Percentiles rank a stretch among this genome's conserved stretches.
Conservation (phyloP, 2,329 filamentous ascomycete genomes). For the Cadophora malorum region DNA sequence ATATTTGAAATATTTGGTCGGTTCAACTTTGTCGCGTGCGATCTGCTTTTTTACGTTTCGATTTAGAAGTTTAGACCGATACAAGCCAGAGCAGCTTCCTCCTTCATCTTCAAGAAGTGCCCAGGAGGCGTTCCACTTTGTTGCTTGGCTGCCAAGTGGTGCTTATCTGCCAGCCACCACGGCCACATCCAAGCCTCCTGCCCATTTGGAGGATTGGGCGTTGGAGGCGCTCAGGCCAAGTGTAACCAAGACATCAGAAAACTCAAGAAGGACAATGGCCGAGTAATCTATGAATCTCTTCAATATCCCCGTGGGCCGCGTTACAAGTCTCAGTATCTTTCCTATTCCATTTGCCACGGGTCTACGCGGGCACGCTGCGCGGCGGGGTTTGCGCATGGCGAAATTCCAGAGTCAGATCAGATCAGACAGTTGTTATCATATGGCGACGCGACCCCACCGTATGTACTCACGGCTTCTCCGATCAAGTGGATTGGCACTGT, state of each 20-base stretch:
- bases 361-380: not conserved
- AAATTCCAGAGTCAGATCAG: not conserved
- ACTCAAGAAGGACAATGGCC: constrained; percentile 8
- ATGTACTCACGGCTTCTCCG: not conserved
- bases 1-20: not conserved
- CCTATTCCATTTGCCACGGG: not conserved
- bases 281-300: not conserved
- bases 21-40: not conserved
- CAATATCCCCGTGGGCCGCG: not conserved
- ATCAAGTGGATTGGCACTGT: not conserved
- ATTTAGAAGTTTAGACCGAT: constrained; percentile 2
- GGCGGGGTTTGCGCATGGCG: not conserved
- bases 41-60: not conserved
- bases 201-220: constrained; percentile 9
- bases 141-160: constrained; percentile 10
- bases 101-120: constrained; percentile 1
- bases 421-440: not conserved
- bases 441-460: not conserved
- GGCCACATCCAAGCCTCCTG: constrained; percentile 10
- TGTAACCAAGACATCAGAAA: not conserved
- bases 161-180: constrained; percentile 16
- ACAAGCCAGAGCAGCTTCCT: constrained; percentile 17
- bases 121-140: constrained; percentile 3
- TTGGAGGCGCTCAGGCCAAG: constrained; percentile 5
- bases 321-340: not conserved